Conservation (phyloP, 768 basidiomycete species). For the Hypsizygus marmoreus region DNA sequence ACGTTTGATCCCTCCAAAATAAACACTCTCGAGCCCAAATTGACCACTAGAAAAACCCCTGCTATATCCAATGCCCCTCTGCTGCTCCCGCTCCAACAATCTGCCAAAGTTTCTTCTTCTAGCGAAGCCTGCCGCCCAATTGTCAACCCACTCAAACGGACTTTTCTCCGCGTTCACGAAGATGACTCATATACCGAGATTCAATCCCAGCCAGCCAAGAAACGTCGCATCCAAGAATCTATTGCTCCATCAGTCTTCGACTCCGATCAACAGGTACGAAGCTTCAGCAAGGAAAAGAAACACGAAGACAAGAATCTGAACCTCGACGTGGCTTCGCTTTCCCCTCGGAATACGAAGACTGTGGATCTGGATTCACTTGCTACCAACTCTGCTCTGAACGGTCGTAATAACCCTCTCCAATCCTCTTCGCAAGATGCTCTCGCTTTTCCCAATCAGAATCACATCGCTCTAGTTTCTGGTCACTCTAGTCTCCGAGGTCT, state of each 20-base stretch:
- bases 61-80: not conserved
- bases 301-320: not conserved
- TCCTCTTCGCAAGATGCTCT: too few relatives aligned
- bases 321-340: too few relatives aligned
- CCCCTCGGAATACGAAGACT: too few relatives aligned
- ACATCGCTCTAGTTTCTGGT: too few relatives aligned
- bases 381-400: not conserved
- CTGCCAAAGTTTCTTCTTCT: not conserved
- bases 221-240: conserved; percentile 5
- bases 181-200: conserved; percentile 6
- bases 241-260: not conserved
- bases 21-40: not conserved
- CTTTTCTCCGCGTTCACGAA: not conserved
- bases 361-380: too few relatives aligned
- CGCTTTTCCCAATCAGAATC: too few relatives aligned
- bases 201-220: conserved; percentile 3
- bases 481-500: too few relatives aligned
- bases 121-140: not conserved
- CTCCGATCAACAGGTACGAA: too few relatives aligned
- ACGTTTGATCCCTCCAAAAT: conserved; percentile 14
- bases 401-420: too few relatives aligned
- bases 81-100: not conserved
- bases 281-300: not conserved
- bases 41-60: not conserved
- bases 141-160: conserved; percentile 6